These are phyloP conservation scores for Cyclotella atomus DNA, from an alignment of 108 stramenopile species.

Conservation along the genomic window DNA sequence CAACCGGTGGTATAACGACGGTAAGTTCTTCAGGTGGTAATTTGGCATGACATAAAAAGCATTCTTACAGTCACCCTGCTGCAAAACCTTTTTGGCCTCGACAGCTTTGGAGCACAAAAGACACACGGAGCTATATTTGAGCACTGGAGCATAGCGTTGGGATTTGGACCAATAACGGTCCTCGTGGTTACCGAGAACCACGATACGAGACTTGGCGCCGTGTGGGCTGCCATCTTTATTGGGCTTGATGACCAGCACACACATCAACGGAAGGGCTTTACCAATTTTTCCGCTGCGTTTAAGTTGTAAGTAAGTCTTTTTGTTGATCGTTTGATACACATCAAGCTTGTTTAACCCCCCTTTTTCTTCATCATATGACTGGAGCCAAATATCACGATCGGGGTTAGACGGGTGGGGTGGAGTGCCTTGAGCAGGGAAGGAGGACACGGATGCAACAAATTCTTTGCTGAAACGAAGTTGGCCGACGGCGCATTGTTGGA, in stretches of 20 bases:
- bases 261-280: conserved; percentile 31
- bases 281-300: not conserved
- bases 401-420: conserved; percentile 6
- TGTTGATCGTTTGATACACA: not conserved
- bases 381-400: conserved; percentile 9
- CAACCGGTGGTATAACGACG: not conserved
- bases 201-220: conserved; percentile 21
- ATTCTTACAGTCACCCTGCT: conserved; percentile 36
- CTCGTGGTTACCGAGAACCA: conserved; percentile 25
- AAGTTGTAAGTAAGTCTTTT: not conserved
- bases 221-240: conserved; percentile 22
- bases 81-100: not conserved
- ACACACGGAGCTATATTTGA: conserved; percentile 10
- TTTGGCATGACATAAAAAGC: not conserved
- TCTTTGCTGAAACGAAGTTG: conserved; percentile 1
- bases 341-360: conserved; percentile 1
- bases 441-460: conserved; percentile 4
- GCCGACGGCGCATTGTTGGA: conserved; percentile 8
- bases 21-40: conserved; percentile 8
- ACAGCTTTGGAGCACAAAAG: conserved; percentile 20
- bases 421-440: conserved; percentile 10
- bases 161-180: conserved; percentile 16
- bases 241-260: conserved; percentile 21
- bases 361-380: conserved; percentile 7
- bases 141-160: conserved; percentile 20